Conservation (phyloP, 768 basidiomycete species). For the Tricholoma saponaceum region DNA sequence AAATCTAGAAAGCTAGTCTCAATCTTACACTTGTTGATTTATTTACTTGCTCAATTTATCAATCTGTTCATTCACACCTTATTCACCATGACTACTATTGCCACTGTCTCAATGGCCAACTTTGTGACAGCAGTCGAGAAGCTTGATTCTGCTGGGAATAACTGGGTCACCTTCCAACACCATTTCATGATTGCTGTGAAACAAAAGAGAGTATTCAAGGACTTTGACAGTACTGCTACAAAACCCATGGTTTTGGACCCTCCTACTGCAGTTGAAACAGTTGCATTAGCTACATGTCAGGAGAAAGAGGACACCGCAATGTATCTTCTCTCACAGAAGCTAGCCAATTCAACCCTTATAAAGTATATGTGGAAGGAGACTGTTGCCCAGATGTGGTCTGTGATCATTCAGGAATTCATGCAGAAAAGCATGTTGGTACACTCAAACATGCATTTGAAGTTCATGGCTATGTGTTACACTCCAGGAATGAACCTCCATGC, state of each 20-base stretch:
- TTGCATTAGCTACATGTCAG: not conserved
- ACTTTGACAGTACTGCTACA: not conserved
- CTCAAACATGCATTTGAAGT: not conserved
- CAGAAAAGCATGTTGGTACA: not conserved
- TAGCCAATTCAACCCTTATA: not conserved
- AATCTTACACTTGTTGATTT: not conserved
- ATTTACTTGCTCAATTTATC: not conserved
- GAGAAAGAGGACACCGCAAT: not conserved
- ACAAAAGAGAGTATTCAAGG: not conserved
- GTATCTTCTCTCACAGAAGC: not conserved
- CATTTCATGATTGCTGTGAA: not conserved
- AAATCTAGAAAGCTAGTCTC: not conserved
- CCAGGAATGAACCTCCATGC: not conserved
- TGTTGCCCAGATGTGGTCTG: not conserved
- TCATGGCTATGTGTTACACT: not conserved
- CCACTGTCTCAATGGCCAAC: not conserved
- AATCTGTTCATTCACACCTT: not conserved
- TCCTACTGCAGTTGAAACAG: not conserved
- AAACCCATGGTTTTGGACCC: not conserved
- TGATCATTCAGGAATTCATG: not conserved
- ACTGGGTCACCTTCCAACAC: not conserved
- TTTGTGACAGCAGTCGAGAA: not conserved
- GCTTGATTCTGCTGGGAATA: not conserved
- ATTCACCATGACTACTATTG: not conserved
- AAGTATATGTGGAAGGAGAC: not conserved